These are phyloP conservation scores for Ziziphus jujuba DNA, from an alignment of 306 rosid species.

Conservation along the genomic window DNA sequence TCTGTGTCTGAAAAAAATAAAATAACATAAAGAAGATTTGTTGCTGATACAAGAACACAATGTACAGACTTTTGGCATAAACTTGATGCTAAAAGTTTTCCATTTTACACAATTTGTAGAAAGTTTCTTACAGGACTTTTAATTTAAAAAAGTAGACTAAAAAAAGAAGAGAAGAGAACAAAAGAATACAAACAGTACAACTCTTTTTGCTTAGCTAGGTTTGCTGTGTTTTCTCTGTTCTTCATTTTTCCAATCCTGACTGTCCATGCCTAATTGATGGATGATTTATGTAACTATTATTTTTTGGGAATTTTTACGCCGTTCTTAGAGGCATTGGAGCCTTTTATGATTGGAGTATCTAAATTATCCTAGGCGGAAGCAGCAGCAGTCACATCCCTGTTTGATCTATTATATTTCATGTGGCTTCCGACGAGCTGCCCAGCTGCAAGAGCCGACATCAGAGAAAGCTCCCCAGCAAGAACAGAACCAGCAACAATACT, in stretches of 20 bases:
- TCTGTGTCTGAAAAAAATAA: too few relatives aligned
- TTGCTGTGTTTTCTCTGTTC: constrained; percentile 12
- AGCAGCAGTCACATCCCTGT: constrained; percentile 49
- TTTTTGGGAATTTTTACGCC: not conserved
- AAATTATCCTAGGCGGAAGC: constrained; percentile 32
- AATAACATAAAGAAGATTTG: too few relatives aligned
- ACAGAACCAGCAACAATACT: constrained; percentile 81
- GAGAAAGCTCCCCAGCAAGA: constrained; percentile 90
- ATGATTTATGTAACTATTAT: not conserved
- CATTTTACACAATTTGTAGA: constrained; percentile 22
- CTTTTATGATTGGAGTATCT: not conserved
- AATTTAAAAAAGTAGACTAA: not conserved
- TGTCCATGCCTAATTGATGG: constrained; percentile 8
- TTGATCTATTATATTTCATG: constrained; percentile 93
- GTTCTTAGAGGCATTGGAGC: not conserved
- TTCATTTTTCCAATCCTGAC: constrained; percentile 3
- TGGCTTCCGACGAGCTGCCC: constrained; percentile 92
- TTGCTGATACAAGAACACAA: too few relatives aligned
- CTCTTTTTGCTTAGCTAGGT: constrained; percentile 3
- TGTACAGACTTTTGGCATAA: not conserved
- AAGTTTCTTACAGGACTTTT: constrained; percentile 18
- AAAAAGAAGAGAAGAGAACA: not conserved
- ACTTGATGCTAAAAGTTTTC: constrained; percentile 12
- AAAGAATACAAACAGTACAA: constrained; percentile 28
- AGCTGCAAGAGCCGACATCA: constrained; percentile 89